A percentile compares a stretch with the other conserved stretches of the same genome.
phyloP scores from a whole-genome alignment of 2,329 filamentous ascomycete species.

The Verticillium albo-atrum region DNA sequence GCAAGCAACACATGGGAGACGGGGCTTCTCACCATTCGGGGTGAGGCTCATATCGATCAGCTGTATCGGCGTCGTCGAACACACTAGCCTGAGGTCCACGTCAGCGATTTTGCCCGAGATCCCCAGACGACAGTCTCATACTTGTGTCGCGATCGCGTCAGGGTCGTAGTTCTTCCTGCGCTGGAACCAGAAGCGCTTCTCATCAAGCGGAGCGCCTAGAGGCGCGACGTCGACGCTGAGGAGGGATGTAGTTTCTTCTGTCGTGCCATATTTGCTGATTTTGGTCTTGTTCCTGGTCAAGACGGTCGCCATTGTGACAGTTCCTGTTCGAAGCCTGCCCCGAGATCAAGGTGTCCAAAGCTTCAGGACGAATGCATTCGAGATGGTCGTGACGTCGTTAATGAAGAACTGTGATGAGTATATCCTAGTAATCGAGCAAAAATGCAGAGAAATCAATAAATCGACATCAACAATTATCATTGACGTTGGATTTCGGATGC shows the following conservation, averaged over 20 bases:
- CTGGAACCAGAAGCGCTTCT: conserved; percentile 28
- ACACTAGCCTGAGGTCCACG: conserved; percentile 21
- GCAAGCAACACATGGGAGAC: neutral
- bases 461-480: neutral
- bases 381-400: neutral
- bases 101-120: neutral
- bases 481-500: neutral
- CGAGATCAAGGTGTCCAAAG: neutral
- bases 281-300: conserved; percentile 5
- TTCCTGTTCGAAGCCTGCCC: neutral
- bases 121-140: neutral
- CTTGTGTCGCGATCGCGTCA: conserved; percentile 29
- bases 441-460: neutral
- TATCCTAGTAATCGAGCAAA: neutral
- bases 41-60: conserved; percentile 28
- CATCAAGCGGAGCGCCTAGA: conserved; percentile 17
- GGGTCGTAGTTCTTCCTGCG: conserved; percentile 17
- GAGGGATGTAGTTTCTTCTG: conserved; percentile 10
- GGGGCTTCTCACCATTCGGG: conserved; percentile 12
- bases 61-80: conserved; percentile 31
- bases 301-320: conserved; percentile 8
- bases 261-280: neutral
- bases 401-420: neutral
- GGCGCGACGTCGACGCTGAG: conserved; percentile 16
- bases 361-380: neutral